phyloP scores from a whole-genome alignment of 1,284 basidiomycete genomes.

The Pseudozyma flocculosa region DNA sequence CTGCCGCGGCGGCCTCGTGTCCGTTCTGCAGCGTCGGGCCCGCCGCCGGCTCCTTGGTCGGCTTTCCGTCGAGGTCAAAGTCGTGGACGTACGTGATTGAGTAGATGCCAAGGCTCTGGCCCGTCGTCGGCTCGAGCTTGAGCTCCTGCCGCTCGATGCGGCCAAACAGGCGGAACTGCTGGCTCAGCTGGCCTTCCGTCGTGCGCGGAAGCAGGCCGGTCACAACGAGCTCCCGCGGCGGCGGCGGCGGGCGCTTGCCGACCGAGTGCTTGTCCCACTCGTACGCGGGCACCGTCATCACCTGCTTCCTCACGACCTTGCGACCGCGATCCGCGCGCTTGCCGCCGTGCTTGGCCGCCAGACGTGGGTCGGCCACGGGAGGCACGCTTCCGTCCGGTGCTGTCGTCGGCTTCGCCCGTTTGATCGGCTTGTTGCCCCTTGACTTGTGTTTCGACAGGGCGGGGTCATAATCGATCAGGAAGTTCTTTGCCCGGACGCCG shows the following conservation, averaged over 20 bases:
- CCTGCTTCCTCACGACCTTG: constrained; percentile 10
- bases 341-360: background rate
- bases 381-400: constrained; percentile 6
- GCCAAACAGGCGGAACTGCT: constrained; percentile 72
- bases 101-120: constrained; percentile 79
- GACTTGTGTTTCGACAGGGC: constrained; percentile 6
- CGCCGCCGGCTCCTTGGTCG: background rate
- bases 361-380: constrained; percentile 1
- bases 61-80: constrained; percentile 36
- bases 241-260: constrained; percentile 72
- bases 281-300: constrained; percentile 14
- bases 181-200: constrained; percentile 68
- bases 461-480: background rate
- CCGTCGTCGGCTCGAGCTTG: constrained; percentile 77
- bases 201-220: constrained; percentile 73
- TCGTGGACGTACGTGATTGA: constrained; percentile 68
- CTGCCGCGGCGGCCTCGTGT: constrained; percentile 26
- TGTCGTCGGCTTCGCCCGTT: constrained; percentile 6
- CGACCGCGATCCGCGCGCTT: background rate
- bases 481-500: constrained; percentile 18
- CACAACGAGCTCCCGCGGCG: constrained; percentile 68
- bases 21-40: constrained; percentile 25
- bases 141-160: constrained; percentile 71
- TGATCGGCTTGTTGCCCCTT: constrained; percentile 8
- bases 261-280: constrained; percentile 77